Evolutionary conservation across 768 basidiomycete genomes (phyloP), one percentile per base, ranked within the genome.

Genomic region (Podaxis carcinomalis): DNA sequence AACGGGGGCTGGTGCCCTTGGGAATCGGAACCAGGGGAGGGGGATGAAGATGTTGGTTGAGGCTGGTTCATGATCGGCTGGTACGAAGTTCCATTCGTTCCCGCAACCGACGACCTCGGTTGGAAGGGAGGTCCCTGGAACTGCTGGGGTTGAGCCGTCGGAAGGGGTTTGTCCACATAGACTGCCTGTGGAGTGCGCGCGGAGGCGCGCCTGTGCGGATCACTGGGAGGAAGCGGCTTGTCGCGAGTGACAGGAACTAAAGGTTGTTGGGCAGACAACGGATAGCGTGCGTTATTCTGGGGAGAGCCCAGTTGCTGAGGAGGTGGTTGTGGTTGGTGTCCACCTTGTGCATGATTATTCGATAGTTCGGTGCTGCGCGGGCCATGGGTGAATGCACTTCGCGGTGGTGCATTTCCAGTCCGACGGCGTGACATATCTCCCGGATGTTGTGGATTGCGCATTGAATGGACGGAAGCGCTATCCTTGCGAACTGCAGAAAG

Each of bases 401-500:
- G 56, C 0, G 57, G 46, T 23, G 44, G 44, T 28, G 14, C 19
- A 49, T 57, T 57, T 7, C 16, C 36, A 23, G 47, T 25, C 32
- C 47, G 46, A 21, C 57, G 57, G 3, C 57, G 47, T 3, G 16
- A 11, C 23, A 36, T 11, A 5, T 35, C 28, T n/a, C 25, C 19
- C 6, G n/a, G 55, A n/a, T 25, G 44, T 32, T 28, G 46, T 13
- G 23, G 7, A 40, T 59, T 14, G 2, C 50, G 25, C 25, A 4
- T 3, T n/a, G 50, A 59, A 51, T 37, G 50, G 27, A 52, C 21
- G 1, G 51, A 60, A 0, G 51, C 54, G 16, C 42, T 60, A 62
- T 68, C 69, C 61, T 64, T 68, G 63, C 74, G 61, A 61, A 67
- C 68, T 66, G 62, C 69, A 62, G 7, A 66, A 13, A 77, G 72